Base-by-base conservation (phyloP, 1,284 basidiomycete species). In the Hemileia vastatrix region DNA sequence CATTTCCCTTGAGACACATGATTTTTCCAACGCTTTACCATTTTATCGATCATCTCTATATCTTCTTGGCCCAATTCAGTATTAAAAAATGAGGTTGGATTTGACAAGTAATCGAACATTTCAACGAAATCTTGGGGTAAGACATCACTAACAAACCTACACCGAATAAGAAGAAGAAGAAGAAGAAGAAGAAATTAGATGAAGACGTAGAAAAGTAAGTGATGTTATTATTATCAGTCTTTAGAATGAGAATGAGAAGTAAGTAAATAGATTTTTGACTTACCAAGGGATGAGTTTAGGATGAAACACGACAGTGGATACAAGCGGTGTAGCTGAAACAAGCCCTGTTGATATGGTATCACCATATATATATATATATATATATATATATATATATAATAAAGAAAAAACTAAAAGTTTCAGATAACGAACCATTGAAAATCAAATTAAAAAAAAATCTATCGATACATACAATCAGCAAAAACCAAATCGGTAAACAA, bases 241-340 rank as follows among this genome's bases (percentile, higher is more conserved):
- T 8, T 15, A n/a, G 57, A 43, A 51, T 15, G 18, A 21, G n/a
- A 11, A 23, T 44, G 18, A 18, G n/a, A 5, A 11, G 2, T 19
- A 3, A 33, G 31, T 6, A 9, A 49, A 49, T 40, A 71, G 67
- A 57, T 71, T 69, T 11, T 87, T 90, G 54, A 94, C 91, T 72
- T 94, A 96, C 91, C 90, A 91, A 0, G 90, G 90, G 57, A 93
- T 86, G 6, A 87, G 78, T 76, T 93, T 93, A 0, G 89, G 87
- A 76, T 95, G 92, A 78, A 95, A 94, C 57, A 90, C 83, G 15
- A 92, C 86, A 70, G 83, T 82, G 6, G 81, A 81, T 53, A 89
- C 83, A 72, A 86, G 86, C 1, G 90, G 87, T 0, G 91, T 93
- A 71, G 85, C 84, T 0, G 88, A 88, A 18, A 95, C 82, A 32